Evolutionary conservation across 208 protist species (phyloP).

Genomic region (Angomonas deanei): DNA sequence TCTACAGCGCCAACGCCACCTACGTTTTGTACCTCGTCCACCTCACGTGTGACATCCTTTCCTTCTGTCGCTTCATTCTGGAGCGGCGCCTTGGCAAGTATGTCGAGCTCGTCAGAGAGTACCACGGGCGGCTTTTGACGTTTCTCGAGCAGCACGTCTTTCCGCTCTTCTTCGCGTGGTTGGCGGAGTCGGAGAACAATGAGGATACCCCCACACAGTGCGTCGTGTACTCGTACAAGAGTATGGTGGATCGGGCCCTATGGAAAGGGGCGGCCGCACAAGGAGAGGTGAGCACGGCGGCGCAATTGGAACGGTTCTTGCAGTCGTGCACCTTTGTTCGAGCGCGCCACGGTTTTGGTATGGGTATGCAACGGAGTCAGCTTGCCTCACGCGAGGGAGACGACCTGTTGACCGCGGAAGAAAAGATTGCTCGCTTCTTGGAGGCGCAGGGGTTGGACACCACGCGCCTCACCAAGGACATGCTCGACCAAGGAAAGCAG

Average conservation of each 20-base stretch:
- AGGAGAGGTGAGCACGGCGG: neutral
- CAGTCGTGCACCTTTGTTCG: slow-evolving; percentile 62
- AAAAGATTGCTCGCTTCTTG: slow-evolving; percentile 68
- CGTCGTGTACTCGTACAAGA: slow-evolving; percentile 55
- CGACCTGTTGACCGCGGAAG: slow-evolving; percentile 52
- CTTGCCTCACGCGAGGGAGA: slow-evolving; percentile 53
- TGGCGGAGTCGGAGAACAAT: slow-evolving; percentile 45
- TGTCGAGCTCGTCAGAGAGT: slow-evolving; percentile 12
- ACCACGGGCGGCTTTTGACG: slow-evolving; percentile 18
- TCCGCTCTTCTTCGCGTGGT: slow-evolving; percentile 48
- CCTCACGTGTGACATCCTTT: slow-evolving; percentile 51
- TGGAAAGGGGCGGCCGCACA: slow-evolving; percentile 24
- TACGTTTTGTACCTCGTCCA: slow-evolving; percentile 67
- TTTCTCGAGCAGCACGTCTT: slow-evolving; percentile 25
- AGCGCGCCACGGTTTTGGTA: slow-evolving; percentile 73
- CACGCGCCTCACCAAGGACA: slow-evolving; percentile 23
- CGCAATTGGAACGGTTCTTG: slow-evolving; percentile 27
- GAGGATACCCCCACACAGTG: slow-evolving; percentile 68
- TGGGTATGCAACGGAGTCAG: slow-evolving; percentile 81
- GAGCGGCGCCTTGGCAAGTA: slow-evolving; percentile 9
- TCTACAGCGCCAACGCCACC: slow-evolving; percentile 73
- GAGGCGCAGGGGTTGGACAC: slow-evolving; percentile 82
- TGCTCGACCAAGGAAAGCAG: slow-evolving; percentile 58
- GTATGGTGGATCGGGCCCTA: slow-evolving; percentile 36
- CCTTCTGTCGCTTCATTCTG: slow-evolving; percentile 31